A percentile compares a stretch with the other conserved stretches of the same genome.
Evolutionary conservation across 805 yeast genomes (phyloP).

Genomic region (Candida oleophila): DNA sequence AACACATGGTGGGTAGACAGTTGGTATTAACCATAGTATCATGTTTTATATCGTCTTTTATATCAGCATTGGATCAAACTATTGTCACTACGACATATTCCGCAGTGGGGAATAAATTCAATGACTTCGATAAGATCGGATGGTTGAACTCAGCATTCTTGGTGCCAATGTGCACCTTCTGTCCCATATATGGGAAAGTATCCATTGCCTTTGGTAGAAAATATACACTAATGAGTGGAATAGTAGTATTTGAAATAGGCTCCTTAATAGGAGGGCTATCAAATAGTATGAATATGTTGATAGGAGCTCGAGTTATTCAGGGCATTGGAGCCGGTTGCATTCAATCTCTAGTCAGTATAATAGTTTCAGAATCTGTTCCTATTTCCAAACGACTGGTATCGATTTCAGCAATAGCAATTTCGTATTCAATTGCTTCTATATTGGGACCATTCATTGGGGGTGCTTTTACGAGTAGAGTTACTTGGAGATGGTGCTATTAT

Average conservation of each 20-base stretch:
- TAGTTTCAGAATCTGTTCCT: conserved; percentile 20
- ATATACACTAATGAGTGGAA: conserved; percentile 13
- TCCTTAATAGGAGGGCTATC: conserved; percentile 21
- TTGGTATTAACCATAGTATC: conserved; percentile 11
- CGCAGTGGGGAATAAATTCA: conserved; percentile 16
- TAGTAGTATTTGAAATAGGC: conserved; percentile 20
- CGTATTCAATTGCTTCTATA: conserved; percentile 46
- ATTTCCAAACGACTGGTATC: conserved; percentile 28
- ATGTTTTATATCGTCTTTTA: conserved; percentile 15
- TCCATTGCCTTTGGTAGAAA: conserved; percentile 24
- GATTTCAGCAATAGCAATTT: conserved; percentile 28
- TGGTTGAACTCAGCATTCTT: conserved; percentile 22
- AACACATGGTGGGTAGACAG: conserved; percentile 16
- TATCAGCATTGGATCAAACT: conserved; percentile 22
- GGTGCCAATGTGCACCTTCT: conserved; percentile 21
- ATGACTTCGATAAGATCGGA: conserved; percentile 18
- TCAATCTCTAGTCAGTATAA: conserved; percentile 17
- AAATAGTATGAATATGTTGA: conserved; percentile 20
- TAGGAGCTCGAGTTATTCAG: conserved; percentile 23
- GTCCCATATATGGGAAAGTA: conserved; percentile 20
- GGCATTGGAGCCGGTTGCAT: conserved; percentile 26
- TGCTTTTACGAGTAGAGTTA: conserved; percentile 48
- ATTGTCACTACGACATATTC: conserved; percentile 19
- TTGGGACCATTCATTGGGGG: conserved; percentile 64
- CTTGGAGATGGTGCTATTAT: conserved; percentile 74